Evolutionary conservation across 495 filamentous ascomycete genomes (phyloP).

Genomic region (Hypomontagnella monticulosa): DNA sequence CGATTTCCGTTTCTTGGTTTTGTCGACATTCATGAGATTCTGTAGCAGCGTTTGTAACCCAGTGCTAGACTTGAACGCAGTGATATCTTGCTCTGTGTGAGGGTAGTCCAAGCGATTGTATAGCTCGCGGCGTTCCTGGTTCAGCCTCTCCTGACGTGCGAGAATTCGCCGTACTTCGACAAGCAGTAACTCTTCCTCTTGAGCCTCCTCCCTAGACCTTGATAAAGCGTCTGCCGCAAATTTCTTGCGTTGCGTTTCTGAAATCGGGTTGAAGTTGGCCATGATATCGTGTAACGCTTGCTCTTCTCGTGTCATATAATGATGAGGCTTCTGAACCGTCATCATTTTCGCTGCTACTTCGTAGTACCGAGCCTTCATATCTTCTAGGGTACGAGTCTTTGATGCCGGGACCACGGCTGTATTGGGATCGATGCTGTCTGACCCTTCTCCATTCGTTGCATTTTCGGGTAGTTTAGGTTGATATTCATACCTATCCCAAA

Average conservation of each 20-base stretch:
- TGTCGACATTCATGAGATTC: conserved; percentile 79
- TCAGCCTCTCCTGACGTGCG: conserved; percentile 79
- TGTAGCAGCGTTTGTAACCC: conserved; percentile 82
- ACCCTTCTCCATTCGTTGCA: conserved; percentile 40
- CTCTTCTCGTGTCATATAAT: conserved; percentile 85
- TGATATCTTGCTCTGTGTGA: conserved; percentile 70
- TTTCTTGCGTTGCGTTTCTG: conserved; percentile 81
- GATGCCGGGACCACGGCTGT: conserved; percentile 59
- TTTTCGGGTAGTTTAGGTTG: conserved; percentile 54
- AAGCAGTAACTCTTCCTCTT: conserved; percentile 89
- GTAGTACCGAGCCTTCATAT: conserved; percentile 92
- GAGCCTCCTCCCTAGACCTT: conserved; percentile 84
- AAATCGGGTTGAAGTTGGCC: conserved; percentile 80
- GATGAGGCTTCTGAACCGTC: conserved; percentile 79
- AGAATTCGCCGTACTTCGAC: conserved; percentile 91
- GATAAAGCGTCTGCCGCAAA: conserved; percentile 81
- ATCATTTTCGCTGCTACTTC: conserved; percentile 84
- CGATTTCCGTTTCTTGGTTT: conserved; percentile 79
- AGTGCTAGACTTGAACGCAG: conserved; percentile 79
- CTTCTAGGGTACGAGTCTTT: conserved; percentile 77
- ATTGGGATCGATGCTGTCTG: conserved; percentile 40
- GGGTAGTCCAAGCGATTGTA: conserved; percentile 86
- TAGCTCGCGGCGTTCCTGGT: conserved; percentile 89
- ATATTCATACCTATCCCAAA: conserved; percentile 92
- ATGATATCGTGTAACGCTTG: conserved; percentile 83